Conservation (phyloP, 805 yeast genomes). For the Phaffomyces opuntiae region DNA sequence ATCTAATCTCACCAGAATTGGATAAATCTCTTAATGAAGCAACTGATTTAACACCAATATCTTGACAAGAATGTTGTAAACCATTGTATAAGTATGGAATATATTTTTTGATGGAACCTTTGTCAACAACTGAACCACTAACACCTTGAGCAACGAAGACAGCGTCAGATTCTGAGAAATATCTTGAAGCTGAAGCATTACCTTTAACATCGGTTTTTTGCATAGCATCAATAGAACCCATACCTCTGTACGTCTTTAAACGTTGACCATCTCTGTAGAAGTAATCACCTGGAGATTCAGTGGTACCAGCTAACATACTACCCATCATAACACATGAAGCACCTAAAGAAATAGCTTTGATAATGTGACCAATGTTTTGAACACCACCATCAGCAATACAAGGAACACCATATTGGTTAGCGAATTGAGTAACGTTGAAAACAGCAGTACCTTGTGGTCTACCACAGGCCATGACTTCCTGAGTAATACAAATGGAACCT, state of each 20-base stretch:
- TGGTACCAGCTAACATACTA: slow-evolving; percentile 96
- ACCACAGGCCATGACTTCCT: slow-evolving; percentile 99
- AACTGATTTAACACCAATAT: slow-evolving; percentile 78
- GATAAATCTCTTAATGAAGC: slow-evolving; percentile 57
- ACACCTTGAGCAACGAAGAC: slow-evolving; percentile 99
- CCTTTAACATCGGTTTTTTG: slow-evolving; percentile 81
- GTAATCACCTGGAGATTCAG: slow-evolving; percentile 98
- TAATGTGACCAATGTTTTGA: slow-evolving; percentile 96
- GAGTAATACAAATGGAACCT: slow-evolving; percentile 98
- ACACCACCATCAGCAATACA: slow-evolving; percentile 99
- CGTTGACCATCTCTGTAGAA: slow-evolving; percentile 98
- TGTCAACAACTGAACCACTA: slow-evolving; percentile 92
- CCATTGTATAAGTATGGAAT: slow-evolving; percentile 93
- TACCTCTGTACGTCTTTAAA: slow-evolving; percentile 95
- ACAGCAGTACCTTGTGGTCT: slow-evolving; percentile 99
- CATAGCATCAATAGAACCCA: slow-evolving; percentile 99
- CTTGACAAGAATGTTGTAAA: slow-evolving; percentile 97
- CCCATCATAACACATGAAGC: slow-evolving; percentile 99
- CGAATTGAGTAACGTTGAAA: slow-evolving; percentile 87
- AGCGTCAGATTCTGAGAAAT: slow-evolving; percentile 91
- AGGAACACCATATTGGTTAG: slow-evolving; percentile 94
- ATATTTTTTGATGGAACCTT: slow-evolving; percentile 91
- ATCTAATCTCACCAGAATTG: slow-evolving; percentile 67
- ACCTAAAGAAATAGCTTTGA: slow-evolving; percentile 94
- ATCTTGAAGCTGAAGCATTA: slow-evolving; percentile 96